phyloP scores from a whole-genome alignment of 164 flowering plant species.

The Aristolochia californica region DNA sequence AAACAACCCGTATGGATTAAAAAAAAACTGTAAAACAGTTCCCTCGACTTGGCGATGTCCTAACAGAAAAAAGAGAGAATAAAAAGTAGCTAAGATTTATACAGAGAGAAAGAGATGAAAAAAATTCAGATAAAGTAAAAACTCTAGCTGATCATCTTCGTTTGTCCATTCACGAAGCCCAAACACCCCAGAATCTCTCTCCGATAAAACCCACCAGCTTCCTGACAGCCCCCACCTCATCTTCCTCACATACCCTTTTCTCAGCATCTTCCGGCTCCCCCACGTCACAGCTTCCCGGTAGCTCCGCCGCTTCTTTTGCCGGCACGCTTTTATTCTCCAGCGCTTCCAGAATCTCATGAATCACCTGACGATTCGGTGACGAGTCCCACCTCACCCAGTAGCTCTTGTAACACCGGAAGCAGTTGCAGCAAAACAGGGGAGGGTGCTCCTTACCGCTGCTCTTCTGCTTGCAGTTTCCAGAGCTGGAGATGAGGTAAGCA shows the following conservation, averaged over 20 bases:
- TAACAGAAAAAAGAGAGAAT: too few species aligned
- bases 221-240: conserved; percentile 46
- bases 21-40: too few species aligned
- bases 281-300: conserved; percentile 5
- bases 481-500: conserved; percentile 41
- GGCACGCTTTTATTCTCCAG: conserved; percentile 35
- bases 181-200: conserved; percentile 48
- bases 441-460: conserved; percentile 17
- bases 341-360: conserved; percentile 73
- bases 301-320: conserved; percentile 2
- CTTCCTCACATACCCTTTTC: conserved; percentile 17
- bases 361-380: conserved; percentile 76
- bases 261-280: neutral
- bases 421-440: conserved; percentile 28
- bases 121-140: too few species aligned
- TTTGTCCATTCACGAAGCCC: neutral
- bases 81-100: too few species aligned
- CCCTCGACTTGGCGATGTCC: too few species aligned
- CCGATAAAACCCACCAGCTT: conserved; percentile 51
- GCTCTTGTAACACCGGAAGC: conserved; percentile 58
- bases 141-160: too few species aligned
- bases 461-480: conserved; percentile 6
- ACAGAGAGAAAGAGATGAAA: too few species aligned
- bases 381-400: conserved; percentile 80
- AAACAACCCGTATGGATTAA: too few species aligned